Percentiles rank a stretch among this genome's conserved stretches.
These are phyloP conservation scores for Escovopsis sp. DNA, from an alignment of 2,329 filamentous ascomycete genomes.

Conservation along the genomic window DNA sequence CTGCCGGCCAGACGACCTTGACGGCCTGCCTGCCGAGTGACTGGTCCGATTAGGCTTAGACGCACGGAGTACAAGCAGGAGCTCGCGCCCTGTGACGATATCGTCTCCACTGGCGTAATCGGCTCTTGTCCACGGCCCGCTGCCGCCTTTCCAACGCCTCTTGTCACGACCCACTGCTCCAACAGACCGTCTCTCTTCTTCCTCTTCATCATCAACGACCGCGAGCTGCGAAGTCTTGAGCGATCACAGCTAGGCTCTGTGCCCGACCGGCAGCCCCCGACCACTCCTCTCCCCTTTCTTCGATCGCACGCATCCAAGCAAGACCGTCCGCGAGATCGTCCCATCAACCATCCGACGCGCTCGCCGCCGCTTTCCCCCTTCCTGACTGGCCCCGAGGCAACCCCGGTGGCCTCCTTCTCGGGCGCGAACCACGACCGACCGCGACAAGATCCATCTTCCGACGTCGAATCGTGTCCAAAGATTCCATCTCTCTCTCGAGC, in stretches of 20 bases:
- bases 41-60: constrained; percentile 4
- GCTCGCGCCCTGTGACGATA: constrained; percentile 7
- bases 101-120: constrained; percentile 6
- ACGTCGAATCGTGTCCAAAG: not conserved
- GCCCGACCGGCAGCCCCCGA: not conserved
- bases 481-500: not conserved
- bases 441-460: not conserved
- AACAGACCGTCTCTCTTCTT: too few relatives aligned
- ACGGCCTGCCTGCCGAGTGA: constrained; percentile 2
- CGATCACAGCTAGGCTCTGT: not conserved
- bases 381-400: not conserved
- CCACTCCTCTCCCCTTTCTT: too few relatives aligned
- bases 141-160: not conserved
- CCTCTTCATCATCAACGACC: too few relatives aligned
- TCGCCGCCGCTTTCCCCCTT: not conserved
- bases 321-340: not conserved
- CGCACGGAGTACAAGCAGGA: too few relatives aligned
- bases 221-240: too few relatives aligned
- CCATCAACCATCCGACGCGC: not conserved
- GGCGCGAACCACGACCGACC: constrained; percentile 1
- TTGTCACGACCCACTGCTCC: too few relatives aligned
- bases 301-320: not conserved
- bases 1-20: too few relatives aligned
- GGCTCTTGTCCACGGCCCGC: not conserved
- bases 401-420: not conserved